Evolutionary conservation across 192 early-diverging fungal species (phyloP).

Genomic region (Coemansia sp.): DNA sequence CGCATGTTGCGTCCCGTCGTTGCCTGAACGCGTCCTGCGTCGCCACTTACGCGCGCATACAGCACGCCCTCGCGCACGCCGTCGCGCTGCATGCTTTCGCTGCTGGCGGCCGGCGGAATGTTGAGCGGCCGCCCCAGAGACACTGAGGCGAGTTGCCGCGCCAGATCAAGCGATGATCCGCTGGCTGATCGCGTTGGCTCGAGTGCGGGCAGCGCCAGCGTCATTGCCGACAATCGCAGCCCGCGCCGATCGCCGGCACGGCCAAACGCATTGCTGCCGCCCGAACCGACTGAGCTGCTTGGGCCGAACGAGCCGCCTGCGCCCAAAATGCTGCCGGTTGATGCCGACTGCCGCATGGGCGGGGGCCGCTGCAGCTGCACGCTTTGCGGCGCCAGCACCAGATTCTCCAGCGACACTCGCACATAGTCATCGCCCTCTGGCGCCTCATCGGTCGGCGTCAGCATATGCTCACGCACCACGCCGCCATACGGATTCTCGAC

Average conservation of each 20-base stretch:
- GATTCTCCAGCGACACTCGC: conserved; percentile 38
- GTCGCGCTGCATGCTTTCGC: conserved; percentile 11
- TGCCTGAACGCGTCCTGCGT: not conserved
- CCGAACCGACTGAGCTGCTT: not conserved
- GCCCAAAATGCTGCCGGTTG: conserved; percentile 5
- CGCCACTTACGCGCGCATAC: conserved; percentile 22
- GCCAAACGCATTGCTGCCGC: not conserved
- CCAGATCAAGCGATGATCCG: conserved; percentile 18
- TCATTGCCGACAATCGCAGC: conserved; percentile 33
- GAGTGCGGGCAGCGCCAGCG: conserved; percentile 11
- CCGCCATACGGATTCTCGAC: conserved; percentile 38
- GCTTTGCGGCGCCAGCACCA: not conserved
- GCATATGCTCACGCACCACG: conserved; percentile 36
- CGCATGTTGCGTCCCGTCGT: conserved; percentile 31
- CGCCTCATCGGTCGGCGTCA: conserved; percentile 26
- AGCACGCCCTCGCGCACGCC: conserved; percentile 47
- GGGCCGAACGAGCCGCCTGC: not conserved
- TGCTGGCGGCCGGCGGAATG: not conserved
- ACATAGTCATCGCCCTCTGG: conserved; percentile 37
- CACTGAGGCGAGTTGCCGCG: conserved; percentile 13
- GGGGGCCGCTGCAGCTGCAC: conserved; percentile 16
- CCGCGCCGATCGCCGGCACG: conserved; percentile 1
- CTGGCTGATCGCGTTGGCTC: conserved; percentile 8
- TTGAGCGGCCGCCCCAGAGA: conserved; percentile 13
- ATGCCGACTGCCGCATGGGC: conserved; percentile 17